phyloP scores from a whole-genome alignment of 768 basidiomycete genomes.

The Boletus pseudopeckii region DNA sequence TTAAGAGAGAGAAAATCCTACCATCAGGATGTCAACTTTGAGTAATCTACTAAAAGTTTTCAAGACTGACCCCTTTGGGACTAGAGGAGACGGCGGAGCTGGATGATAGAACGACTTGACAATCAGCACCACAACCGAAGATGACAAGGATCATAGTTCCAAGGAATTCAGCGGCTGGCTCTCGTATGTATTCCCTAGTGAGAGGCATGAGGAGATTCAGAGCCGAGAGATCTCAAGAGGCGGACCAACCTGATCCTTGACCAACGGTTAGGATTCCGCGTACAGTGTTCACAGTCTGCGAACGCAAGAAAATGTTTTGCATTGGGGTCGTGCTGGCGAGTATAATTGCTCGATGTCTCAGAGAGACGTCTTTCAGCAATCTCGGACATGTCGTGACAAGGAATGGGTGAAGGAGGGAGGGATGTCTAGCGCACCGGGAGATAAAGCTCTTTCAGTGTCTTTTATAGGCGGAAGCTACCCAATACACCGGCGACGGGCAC shows the following conservation, averaged over 20 bases:
- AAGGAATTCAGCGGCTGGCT: slow-evolving; percentile 63
- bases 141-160: slow-evolving; percentile 57
- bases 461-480: slow-evolving; percentile 21
- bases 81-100: slow-evolving; percentile 42
- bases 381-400: slow-evolving; percentile 20
- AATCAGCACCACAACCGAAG: slow-evolving; percentile 56
- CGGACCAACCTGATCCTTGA: slow-evolving; percentile 47
- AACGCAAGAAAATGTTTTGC: slow-evolving; percentile 12
- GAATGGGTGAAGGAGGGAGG: neutral
- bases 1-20: slow-evolving; percentile 26
- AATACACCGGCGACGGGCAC: neutral
- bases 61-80: slow-evolving; percentile 52
- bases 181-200: slow-evolving; percentile 44
- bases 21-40: neutral
- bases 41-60: neutral
- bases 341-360: slow-evolving; percentile 17
- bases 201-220: slow-evolving; percentile 2
- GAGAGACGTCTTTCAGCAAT: slow-evolving; percentile 19
- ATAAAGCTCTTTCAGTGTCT: neutral
- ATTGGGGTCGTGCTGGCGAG: slow-evolving; percentile 6
- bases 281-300: slow-evolving; percentile 33
- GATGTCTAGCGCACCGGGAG: neutral
- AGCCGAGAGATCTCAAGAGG: neutral
- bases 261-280: slow-evolving; percentile 50
- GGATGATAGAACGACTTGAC: slow-evolving; percentile 52